These are phyloP conservation scores for Populus pruinosa DNA, from an alignment of 345 rosid genomes.

Conservation along the genomic window DNA sequence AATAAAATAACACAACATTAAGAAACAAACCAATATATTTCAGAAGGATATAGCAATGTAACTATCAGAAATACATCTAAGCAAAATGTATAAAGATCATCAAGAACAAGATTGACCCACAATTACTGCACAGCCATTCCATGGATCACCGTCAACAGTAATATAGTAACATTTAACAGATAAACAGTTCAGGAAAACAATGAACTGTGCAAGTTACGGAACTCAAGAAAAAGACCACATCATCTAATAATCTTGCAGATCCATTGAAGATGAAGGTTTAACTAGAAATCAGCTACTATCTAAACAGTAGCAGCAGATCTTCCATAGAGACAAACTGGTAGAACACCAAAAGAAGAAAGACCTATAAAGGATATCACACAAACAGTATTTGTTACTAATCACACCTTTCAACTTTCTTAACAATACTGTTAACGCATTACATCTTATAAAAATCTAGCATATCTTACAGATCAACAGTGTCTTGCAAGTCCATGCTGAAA, in stretches of 20 bases:
- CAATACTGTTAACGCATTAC: background rate
- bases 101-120: background rate
- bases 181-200: background rate
- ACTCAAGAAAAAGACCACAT: background rate
- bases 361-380: too few relatives aligned
- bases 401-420: background rate
- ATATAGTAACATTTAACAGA: background rate
- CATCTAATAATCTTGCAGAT: background rate
- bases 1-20: background rate
- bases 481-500: background rate
- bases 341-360: too few relatives aligned
- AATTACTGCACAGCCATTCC: background rate
- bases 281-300: background rate
- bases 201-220: background rate
- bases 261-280: background rate
- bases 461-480: background rate
- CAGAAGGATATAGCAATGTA: background rate
- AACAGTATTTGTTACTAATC: background rate
- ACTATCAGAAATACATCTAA: background rate
- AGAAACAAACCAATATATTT: background rate
- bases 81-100: background rate
- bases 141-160: conserved; percentile 7
- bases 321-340: background rate
- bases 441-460: background rate
- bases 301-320: background rate